These are phyloP conservation scores for Aspergillus niger DNA, from an alignment of 2,329 filamentous ascomycete genomes.

Conservation along the genomic window DNA sequence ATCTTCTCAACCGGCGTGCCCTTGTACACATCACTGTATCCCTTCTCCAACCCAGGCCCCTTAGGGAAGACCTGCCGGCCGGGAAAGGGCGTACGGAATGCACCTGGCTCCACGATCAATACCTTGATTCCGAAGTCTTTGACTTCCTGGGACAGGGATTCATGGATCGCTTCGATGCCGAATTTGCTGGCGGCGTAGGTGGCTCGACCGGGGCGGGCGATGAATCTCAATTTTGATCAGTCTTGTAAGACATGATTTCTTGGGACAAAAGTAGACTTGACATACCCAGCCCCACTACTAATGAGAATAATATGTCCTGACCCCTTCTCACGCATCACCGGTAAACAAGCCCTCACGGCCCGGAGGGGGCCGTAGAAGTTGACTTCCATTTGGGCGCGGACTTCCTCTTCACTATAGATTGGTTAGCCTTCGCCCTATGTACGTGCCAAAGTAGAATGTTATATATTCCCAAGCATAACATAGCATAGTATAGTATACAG, in stretches of 20 bases:
- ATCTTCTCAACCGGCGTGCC: not conserved
- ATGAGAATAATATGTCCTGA: slow-evolving; percentile 9
- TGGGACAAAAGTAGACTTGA: not conserved
- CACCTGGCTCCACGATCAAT: slow-evolving; percentile 10
- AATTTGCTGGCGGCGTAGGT: slow-evolving; percentile 13
- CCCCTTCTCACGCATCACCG: slow-evolving; percentile 2
- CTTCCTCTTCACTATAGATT: slow-evolving; percentile 3
- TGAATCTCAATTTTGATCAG: not conserved
- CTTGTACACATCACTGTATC: not conserved
- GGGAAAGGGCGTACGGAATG: slow-evolving; percentile 8
- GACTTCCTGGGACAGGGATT: slow-evolving; percentile 13
- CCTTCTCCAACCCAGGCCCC: not conserved
- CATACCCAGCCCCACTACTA: slow-evolving; percentile 14
- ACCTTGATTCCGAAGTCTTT: slow-evolving; percentile 6
- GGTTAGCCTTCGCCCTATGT: not conserved
- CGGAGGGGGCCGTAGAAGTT: slow-evolving; percentile 17
- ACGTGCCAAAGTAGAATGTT: not conserved
- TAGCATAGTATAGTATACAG: too few relatives aligned
- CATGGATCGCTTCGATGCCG: slow-evolving; percentile 11
- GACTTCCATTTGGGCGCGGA: slow-evolving; percentile 14
- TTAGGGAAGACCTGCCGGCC: not conserved
- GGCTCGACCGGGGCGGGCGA: slow-evolving; percentile 5
- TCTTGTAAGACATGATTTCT: not conserved
- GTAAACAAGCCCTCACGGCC: slow-evolving; percentile 5
- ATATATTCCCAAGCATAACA: not conserved